Conservation (phyloP, 2,329 filamentous ascomycete species). For the Parastagonospora avenae region DNA sequence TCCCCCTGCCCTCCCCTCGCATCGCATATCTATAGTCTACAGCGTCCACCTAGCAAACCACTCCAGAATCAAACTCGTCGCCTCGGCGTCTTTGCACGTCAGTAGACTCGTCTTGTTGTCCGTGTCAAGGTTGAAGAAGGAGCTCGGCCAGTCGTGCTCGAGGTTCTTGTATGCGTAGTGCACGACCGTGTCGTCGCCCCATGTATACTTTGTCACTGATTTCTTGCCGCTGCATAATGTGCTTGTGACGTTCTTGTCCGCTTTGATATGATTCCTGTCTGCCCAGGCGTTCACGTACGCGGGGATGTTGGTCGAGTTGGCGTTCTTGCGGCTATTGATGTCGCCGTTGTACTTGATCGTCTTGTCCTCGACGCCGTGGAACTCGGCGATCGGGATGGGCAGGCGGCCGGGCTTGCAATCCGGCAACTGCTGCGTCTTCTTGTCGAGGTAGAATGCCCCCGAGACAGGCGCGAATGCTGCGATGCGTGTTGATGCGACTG, state of each 20-base stretch:
- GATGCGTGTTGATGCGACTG: constrained; percentile 48
- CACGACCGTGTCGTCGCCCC: constrained; percentile 36
- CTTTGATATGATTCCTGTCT: constrained; percentile 38
- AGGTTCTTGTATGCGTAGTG: constrained; percentile 49
- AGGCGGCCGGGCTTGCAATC: constrained; percentile 33
- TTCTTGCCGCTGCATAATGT: constrained; percentile 37
- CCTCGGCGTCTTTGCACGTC: constrained; percentile 38
- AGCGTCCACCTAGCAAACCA: constrained; percentile 39
- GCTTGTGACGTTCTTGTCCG: constrained; percentile 31
- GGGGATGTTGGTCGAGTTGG: constrained; percentile 21
- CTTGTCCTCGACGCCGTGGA: constrained; percentile 51
- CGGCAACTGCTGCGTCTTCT: constrained; percentile 17
- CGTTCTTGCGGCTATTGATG: constrained; percentile 23
- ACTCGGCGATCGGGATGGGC: constrained; percentile 50
- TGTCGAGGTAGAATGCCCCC: constrained; percentile 52
- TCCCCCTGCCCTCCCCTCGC: neutral
- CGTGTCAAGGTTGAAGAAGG: constrained; percentile 35
- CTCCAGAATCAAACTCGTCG: constrained; percentile 37
- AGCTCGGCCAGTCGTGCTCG: constrained; percentile 51
- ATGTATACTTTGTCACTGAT: constrained; percentile 30
- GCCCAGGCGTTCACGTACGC: constrained; percentile 49
- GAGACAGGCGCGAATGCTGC: constrained; percentile 58
- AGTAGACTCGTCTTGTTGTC: constrained; percentile 10
- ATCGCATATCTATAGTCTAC: neutral
- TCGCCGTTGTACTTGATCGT: constrained; percentile 51